Conservation (phyloP, 495 filamentous ascomycete species). For the Talaromyces nanjingensis region DNA sequence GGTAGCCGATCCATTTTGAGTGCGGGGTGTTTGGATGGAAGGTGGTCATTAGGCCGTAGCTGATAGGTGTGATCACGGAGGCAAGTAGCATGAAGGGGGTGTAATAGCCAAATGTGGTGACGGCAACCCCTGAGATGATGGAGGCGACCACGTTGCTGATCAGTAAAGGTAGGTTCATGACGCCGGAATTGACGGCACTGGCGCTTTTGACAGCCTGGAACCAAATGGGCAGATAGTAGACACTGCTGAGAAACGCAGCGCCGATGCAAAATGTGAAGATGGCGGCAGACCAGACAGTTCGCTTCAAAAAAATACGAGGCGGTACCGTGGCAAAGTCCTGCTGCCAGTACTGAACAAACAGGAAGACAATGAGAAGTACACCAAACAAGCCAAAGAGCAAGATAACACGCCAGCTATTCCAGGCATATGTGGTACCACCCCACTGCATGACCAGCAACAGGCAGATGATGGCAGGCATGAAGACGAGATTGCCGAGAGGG, state of each 20-base stretch:
- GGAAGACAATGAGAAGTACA: conserved; percentile 18
- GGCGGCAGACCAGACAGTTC: background rate
- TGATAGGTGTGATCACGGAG: conserved; percentile 11
- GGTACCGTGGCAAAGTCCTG: background rate
- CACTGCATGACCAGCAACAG: conserved; percentile 22
- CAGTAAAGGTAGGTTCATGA: conserved; percentile 21
- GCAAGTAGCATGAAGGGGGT: conserved; percentile 51
- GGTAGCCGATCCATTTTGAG: background rate
- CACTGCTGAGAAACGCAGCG: conserved; percentile 27
- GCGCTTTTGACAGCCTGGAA: conserved; percentile 15
- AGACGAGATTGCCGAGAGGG: conserved; percentile 17
- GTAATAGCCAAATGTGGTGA: conserved; percentile 25
- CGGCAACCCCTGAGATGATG: conserved; percentile 14
- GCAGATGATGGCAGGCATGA: conserved; percentile 23
- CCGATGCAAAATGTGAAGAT: conserved; percentile 3
- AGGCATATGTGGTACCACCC: conserved; percentile 19
- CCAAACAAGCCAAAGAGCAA: conserved; percentile 19
- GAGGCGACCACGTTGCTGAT: conserved; percentile 17
- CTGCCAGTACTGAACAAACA: conserved; percentile 14
- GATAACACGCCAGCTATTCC: conserved; percentile 17
- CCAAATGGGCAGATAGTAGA: conserved; percentile 5
- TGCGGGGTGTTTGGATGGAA: background rate
- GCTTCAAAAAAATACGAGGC: background rate
- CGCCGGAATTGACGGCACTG: conserved; percentile 21
- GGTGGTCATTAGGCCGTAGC: conserved; percentile 12